These are phyloP conservation scores for Calonectria multiphialidica DNA, from an alignment of 2,329 filamentous ascomycete genomes.

Conservation along the genomic window DNA sequence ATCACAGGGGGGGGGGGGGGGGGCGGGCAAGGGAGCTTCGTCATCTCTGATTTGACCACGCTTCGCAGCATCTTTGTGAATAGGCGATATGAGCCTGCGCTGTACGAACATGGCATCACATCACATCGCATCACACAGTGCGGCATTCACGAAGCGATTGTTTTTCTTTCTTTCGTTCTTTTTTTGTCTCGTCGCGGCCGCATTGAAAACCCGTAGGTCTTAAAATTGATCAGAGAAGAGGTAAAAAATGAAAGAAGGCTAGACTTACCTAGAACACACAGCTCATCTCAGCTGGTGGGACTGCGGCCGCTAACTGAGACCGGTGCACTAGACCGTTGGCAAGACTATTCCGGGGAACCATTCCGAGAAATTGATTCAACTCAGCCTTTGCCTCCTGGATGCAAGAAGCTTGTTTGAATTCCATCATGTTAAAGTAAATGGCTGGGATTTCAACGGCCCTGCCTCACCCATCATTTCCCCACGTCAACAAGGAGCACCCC, in stretches of 20 bases:
- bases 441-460: slow-evolving; percentile 14
- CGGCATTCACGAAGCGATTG: neutral
- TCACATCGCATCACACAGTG: neutral
- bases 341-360: slow-evolving; percentile 28
- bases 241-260: neutral
- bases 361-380: slow-evolving; percentile 32
- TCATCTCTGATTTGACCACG: neutral
- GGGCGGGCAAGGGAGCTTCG: slow-evolving; percentile 11
- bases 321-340: slow-evolving; percentile 29
- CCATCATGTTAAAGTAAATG: neutral
- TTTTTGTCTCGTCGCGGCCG: neutral
- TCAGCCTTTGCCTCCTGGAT: slow-evolving; percentile 5
- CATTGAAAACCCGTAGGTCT: neutral
- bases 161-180: no score
- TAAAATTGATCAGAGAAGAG: neutral
- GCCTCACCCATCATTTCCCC: slow-evolving; percentile 33
- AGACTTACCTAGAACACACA: neutral
- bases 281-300: slow-evolving; percentile 23
- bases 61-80: neutral
- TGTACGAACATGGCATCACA: neutral
- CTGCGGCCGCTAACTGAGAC: slow-evolving; percentile 33
- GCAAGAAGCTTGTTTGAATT: neutral
- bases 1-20: slow-evolving; percentile 14
- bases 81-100: neutral
- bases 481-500: slow-evolving; percentile 33